A percentile compares a stretch with the other conserved stretches of the same genome.
phyloP scores from a whole-genome alignment of 306 rosid genomes.

The Quercus wislizeni region DNA sequence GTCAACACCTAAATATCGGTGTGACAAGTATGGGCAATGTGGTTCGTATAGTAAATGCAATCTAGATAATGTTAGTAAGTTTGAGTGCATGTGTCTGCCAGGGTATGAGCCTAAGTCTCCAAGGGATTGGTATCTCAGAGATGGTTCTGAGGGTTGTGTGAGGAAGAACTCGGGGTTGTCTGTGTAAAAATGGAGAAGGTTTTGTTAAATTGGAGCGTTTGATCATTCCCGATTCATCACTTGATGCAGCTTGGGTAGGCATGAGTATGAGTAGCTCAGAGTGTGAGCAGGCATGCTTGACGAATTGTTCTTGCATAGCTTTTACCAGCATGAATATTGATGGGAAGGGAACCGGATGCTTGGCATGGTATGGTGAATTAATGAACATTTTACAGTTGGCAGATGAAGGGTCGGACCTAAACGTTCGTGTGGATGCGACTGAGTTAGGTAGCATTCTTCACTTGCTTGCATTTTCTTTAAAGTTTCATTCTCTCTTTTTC shows the following conservation, averaged over 20 bases:
- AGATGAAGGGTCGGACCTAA: constrained; percentile 11
- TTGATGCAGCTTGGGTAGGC: not conserved
- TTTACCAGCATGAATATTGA: constrained; percentile 10
- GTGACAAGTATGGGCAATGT: not conserved
- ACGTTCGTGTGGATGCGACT: constrained; percentile 21
- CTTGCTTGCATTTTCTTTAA: not conserved
- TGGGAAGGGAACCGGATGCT: constrained; percentile 17
- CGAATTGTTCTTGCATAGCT: constrained; percentile 35
- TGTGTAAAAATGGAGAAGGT: constrained; percentile 20
- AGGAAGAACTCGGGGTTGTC: not conserved
- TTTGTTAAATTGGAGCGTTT: not conserved
- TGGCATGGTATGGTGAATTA: constrained; percentile 29
- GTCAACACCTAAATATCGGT: not conserved
- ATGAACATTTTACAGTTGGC: constrained; percentile 17
- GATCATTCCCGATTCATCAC: not conserved
- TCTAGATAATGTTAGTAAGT: not conserved
- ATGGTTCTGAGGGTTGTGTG: constrained; percentile 8
- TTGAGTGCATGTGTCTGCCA: not conserved
- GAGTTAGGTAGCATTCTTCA: constrained; percentile 3
- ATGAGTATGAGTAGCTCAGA: not conserved
- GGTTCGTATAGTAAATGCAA: not conserved
- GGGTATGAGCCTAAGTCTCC: constrained; percentile 18
- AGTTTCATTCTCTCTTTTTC: too few relatives aligned
- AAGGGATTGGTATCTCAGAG: not conserved
- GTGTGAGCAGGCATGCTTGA: constrained; percentile 21